Percentiles rank a stretch among this genome's conserved stretches.
These are phyloP conservation scores for Neonectria faginata DNA, from an alignment of 2,329 filamentous ascomycete genomes.

Conservation along the genomic window DNA sequence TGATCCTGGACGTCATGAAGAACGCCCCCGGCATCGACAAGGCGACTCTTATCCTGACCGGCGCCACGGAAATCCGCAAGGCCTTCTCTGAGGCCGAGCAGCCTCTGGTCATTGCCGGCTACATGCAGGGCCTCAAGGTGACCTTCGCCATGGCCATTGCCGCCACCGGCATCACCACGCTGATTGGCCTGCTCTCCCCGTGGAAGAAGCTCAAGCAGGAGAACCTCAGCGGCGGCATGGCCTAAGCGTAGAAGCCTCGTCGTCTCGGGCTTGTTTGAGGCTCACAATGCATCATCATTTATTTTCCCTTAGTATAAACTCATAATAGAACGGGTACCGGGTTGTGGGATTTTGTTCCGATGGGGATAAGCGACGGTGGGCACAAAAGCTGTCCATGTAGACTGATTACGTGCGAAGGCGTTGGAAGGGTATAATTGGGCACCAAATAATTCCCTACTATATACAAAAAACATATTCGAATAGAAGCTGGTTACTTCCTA, in stretches of 20 bases:
- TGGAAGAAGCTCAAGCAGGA: slow-evolving; percentile 55
- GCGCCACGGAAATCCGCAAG: slow-evolving; percentile 67
- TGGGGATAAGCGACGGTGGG: slow-evolving; percentile 5
- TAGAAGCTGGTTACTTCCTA: neutral
- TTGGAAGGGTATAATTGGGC: slow-evolving; percentile 5
- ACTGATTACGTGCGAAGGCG: slow-evolving; percentile 30
- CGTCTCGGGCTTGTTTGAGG: too few relatives aligned
- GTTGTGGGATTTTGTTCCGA: neutral
- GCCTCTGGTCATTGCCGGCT: slow-evolving; percentile 66
- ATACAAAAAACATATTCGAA: neutral
- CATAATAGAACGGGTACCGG: slow-evolving; percentile 5
- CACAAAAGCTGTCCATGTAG: neutral
- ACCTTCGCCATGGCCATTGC: slow-evolving; percentile 68
- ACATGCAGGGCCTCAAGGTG: slow-evolving; percentile 74
- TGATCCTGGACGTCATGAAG: slow-evolving; percentile 51
- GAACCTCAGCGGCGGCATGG: slow-evolving; percentile 46
- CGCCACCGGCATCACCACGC: slow-evolving; percentile 56
- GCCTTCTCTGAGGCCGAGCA: slow-evolving; percentile 63
- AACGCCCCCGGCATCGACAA: slow-evolving; percentile 54
- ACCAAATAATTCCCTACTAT: slow-evolving; percentile 24
- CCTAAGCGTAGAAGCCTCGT: slow-evolving; percentile 34
- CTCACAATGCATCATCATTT: neutral
- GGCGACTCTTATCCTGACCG: slow-evolving; percentile 54
- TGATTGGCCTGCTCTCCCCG: slow-evolving; percentile 50
- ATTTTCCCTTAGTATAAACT: neutral